Evolutionary conservation across 2,329 filamentous ascomycete genomes (phyloP), one percentile per base, ranked within the genome.

Genomic region (Fusarium camptoceras): DNA sequence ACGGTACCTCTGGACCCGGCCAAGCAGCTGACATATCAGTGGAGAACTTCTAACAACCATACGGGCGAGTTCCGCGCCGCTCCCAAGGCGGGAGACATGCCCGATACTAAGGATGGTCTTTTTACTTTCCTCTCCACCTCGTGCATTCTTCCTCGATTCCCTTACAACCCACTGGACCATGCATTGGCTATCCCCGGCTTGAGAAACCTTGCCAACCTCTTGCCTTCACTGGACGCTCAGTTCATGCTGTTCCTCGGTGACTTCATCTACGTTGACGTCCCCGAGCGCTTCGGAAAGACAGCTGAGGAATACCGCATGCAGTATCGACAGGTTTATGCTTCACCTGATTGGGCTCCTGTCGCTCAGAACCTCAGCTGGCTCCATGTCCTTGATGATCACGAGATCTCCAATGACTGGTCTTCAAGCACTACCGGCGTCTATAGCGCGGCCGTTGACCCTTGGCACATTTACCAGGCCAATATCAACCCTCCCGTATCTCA

Each of bases 371-470:
- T 98, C n/a, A 97, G 94, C 74, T 99, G 96, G 96, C 93, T 98
- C 46, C 96, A 99, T 76, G 94, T 97, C 4, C 87, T 98, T 9
- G 96, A 99, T 76, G 96, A 99, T 78, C 96, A 99, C 76, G 96
- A 99, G 78, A 98, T 99, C 66, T 88, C 88, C 8, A 98, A 99
- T 74, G 96, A 98, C 81, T 98, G 94, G 94, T 89, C 91, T 64
- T 85, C 87, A 20, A 96, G 95, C 77, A 91, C 88, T 16, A 94
- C 93, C 0, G 92, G 93, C 8, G 87, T 97, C 0, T 98, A 95
- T 77, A 80, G 86, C 5, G 88, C 91, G 1, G 94, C 95, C 7
- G 88, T 92, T 46, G 94, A 97, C 64, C 93, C 95, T 1, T 99
- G 92, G 84, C 84, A 90, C 49, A 88, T 94, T 76, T 99, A 99